Percentiles rank a stretch among this genome's conserved stretches.
These are phyloP conservation scores for Neurospora intermedia DNA, from an alignment of 495 filamentous ascomycete species.

Conservation along the genomic window DNA sequence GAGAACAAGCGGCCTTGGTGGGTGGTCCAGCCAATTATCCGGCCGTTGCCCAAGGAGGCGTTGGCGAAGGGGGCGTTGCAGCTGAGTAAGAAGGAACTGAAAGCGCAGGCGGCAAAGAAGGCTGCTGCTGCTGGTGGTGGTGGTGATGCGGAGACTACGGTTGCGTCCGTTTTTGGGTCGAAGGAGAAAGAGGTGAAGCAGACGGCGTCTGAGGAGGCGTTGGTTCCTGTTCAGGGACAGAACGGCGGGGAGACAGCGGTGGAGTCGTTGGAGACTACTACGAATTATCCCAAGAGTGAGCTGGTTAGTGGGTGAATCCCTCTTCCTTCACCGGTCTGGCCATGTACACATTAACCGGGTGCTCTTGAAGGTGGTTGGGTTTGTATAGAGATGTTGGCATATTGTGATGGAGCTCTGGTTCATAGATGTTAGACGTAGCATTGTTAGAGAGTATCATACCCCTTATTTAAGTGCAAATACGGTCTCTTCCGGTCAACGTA, in stretches of 20 bases:
- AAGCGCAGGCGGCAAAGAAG: conserved; percentile 17
- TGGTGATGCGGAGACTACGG: conserved; percentile 10
- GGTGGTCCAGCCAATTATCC: conserved; percentile 83
- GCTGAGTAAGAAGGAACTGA: conserved; percentile 45
- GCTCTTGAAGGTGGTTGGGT: not conserved
- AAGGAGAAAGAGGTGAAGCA: conserved; percentile 16
- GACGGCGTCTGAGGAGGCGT: conserved; percentile 8
- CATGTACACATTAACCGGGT: not conserved
- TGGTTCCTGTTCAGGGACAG: not conserved
- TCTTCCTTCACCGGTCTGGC: not conserved
- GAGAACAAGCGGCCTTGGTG: conserved; percentile 76
- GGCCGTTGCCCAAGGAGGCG: conserved; percentile 84
- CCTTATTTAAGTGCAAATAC: not conserved
- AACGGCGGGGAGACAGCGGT: conserved; percentile 2
- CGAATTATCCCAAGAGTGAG: conserved; percentile 15
- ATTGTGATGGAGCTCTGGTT: not conserved
- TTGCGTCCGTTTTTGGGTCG: not conserved
- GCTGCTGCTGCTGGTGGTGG: not conserved
- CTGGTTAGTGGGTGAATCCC: conserved; percentile 14
- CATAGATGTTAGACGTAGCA: not conserved
- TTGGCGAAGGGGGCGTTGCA: conserved; percentile 66
- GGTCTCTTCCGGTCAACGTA: not conserved
- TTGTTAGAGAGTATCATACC: not conserved
- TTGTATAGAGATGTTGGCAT: not conserved
- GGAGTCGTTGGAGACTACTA: conserved; percentile 2